Evolutionary conservation across 139 green algal genomes (phyloP), one percentile per base, ranked within the genome.

Genomic region (Chlorella vulgaris): DNA sequence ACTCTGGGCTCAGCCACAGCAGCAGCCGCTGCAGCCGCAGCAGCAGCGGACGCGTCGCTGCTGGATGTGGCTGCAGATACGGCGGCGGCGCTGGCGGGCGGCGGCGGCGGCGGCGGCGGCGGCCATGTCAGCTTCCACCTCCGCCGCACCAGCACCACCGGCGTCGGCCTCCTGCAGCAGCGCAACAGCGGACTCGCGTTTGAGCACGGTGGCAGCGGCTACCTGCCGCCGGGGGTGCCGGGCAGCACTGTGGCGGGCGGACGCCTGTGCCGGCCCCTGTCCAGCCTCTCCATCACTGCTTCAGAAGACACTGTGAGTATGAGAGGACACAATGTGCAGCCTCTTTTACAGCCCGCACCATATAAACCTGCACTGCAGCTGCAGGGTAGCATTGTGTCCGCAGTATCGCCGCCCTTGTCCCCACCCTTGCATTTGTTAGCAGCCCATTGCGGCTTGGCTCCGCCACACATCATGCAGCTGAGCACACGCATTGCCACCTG

Each of bases 281-380:
- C 69, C n/a, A 43, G n/a, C 29, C 1, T 38, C 69, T 62, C 42
- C 69, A n/a, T 76, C 39, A 42, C 63, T 13, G 33, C 42, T 8
- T 76, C 42, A 2, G 69, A 76, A 35, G 69, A 62, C 29, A 74
- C 42, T 39, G 69, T 63, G 69, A 61, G 67, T 58, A 38, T 39
- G 21, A 19, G 36, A 22, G 2, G 19, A 3, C 66, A 36, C 15
- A 21, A n/a, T 10, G 3, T 69, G 50, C 50, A 3, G 22, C 6
- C 5, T 22, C 53, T 62, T 22, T 24, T 7, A 24, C 53, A 31
- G 53, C 22, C 53, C 6, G n/a, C n/a, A n/a, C n/a, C n/a, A n/a
- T n/a, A n/a, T n/a, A n/a, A n/a, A n/a, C n/a, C n/a, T n/a, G n/a
- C n/a, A n/a, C n/a, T n/a, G n/a, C n/a, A n/a, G n/a, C n/a, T n/a